phyloP scores from a whole-genome alignment of 1,139 yeast genomes.

The Geotrichum klebahnii region DNA sequence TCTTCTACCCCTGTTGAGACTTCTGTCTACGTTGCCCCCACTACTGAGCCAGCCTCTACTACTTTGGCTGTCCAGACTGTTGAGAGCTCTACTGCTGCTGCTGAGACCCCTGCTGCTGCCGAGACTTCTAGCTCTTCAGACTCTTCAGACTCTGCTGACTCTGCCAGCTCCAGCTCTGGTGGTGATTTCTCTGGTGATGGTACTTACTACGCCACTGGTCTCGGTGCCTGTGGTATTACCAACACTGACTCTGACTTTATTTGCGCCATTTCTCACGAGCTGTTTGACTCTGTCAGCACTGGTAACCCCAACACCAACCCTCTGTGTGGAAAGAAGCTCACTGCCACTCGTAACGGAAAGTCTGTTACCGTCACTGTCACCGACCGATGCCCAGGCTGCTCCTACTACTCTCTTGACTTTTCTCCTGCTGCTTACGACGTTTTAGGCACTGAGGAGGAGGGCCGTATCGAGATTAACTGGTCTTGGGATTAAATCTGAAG shows the following conservation, averaged over 20 bases:
- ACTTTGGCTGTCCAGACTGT: slow-evolving; percentile 35
- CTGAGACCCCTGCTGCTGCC: slow-evolving; percentile 23
- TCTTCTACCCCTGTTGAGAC: slow-evolving; percentile 31
- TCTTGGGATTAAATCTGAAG: slow-evolving; percentile 33
- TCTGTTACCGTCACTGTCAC: slow-evolving; percentile 50
- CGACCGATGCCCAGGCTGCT: slow-evolving; percentile 53
- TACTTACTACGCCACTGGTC: slow-evolving; percentile 54
- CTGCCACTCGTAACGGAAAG: slow-evolving; percentile 44
- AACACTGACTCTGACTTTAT: slow-evolving; percentile 49
- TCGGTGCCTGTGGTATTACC: slow-evolving; percentile 59
- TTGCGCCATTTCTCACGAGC: slow-evolving; percentile 39
- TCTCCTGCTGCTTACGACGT: slow-evolving; percentile 51
- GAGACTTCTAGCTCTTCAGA: slow-evolving; percentile 22
- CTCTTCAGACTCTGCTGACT: slow-evolving; percentile 22
- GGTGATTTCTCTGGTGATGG: slow-evolving; percentile 50
- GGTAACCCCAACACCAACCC: slow-evolving; percentile 43
- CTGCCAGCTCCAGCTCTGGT: slow-evolving; percentile 33
- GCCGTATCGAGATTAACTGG: slow-evolving; percentile 51
- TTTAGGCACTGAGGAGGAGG: slow-evolving; percentile 44
- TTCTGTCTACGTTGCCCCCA: slow-evolving; percentile 25
- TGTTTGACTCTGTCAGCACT: slow-evolving; percentile 34
- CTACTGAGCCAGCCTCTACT: slow-evolving; percentile 22
- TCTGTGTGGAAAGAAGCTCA: slow-evolving; percentile 49
- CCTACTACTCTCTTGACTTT: slow-evolving; percentile 47
- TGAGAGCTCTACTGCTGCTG: slow-evolving; percentile 31